Percentiles rank a stretch among this genome's conserved stretches.
phyloP scores from a whole-genome alignment of 2,329 filamentous ascomycete genomes.

The Exophiala spinifera region DNA sequence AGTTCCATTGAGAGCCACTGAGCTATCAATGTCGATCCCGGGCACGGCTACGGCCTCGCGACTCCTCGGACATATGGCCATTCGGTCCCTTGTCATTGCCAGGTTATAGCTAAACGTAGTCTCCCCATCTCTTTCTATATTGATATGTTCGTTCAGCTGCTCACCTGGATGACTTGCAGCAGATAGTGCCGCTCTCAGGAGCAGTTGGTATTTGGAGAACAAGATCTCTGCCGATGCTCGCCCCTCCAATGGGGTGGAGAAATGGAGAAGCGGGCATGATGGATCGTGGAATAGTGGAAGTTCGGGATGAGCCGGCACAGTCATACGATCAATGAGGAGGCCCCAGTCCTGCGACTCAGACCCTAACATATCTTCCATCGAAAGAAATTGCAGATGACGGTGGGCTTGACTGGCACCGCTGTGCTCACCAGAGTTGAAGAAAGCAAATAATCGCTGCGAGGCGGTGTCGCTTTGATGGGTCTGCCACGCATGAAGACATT shows the following conservation, averaged over 20 bases:
- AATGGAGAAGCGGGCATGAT: constrained; percentile 21
- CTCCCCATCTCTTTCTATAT: constrained; percentile 17
- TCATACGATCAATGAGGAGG: constrained; percentile 48
- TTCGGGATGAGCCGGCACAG: constrained; percentile 13
- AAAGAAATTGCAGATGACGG: constrained; percentile 48
- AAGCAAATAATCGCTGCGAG: constrained; percentile 41
- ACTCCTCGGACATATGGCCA: constrained; percentile 53
- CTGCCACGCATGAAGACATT: constrained; percentile 43
- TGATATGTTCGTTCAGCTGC: constrained; percentile 9
- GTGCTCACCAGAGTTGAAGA: constrained; percentile 50
- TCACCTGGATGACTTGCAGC: constrained; percentile 4
- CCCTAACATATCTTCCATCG: constrained; percentile 42
- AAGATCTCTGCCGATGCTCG: constrained; percentile 28
- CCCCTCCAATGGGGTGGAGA: constrained; percentile 21
- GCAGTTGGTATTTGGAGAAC: constrained; percentile 39
- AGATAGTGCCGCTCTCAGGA: constrained; percentile 41
- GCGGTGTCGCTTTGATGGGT: constrained; percentile 12
- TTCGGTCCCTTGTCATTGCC: constrained; percentile 52
- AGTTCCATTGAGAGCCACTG: constrained; percentile 56
- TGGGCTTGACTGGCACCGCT: constrained; percentile 50
- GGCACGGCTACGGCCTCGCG: constrained; percentile 44
- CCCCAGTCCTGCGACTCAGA: constrained; percentile 40
- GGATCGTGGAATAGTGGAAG: constrained; percentile 54
- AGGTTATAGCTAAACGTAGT: constrained; percentile 56
- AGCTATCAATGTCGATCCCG: constrained; percentile 38